phyloP scores from a whole-genome alignment of 305 asterid genomes.

The Galium porrigens region DNA sequence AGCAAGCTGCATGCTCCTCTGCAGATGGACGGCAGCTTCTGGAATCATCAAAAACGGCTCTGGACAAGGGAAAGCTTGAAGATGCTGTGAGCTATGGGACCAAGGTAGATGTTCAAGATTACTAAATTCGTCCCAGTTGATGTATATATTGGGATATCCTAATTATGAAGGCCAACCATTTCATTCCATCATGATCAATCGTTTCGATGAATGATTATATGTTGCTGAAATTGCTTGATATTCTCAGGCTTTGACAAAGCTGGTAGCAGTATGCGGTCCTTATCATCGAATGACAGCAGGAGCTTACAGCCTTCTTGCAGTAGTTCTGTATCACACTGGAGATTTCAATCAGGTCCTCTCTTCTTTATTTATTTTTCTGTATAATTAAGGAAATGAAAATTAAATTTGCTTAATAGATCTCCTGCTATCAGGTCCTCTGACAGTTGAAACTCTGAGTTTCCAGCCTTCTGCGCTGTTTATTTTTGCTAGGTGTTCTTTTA shows the following conservation, averaged over 20 bases:
- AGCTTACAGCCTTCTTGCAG: conserved; percentile 98
- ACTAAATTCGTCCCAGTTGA: conserved; percentile 7
- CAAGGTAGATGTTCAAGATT: conserved; percentile 42
- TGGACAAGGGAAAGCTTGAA: conserved; percentile 97
- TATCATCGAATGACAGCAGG: conserved; percentile 98
- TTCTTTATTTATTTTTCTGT: conserved; percentile 12
- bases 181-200: neutral
- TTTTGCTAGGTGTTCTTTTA: neutral
- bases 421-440: neutral
- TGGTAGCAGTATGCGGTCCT: conserved; percentile 95
- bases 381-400: neutral
- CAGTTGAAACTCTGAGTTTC: conserved; percentile 3
- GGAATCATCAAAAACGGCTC: conserved; percentile 95
- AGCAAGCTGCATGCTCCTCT: conserved; percentile 99
- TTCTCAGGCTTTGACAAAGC: conserved; percentile 84
- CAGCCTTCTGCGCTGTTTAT: neutral
- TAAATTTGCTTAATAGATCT: conserved; percentile 14
- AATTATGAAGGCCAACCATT: neutral
- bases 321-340: conserved; percentile 94
- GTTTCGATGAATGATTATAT: neutral
- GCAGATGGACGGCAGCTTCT: conserved; percentile 96
- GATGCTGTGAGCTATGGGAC: conserved; percentile 98
- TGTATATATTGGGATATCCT: neutral
- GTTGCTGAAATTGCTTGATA: conserved; percentile 17
- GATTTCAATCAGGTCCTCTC: conserved; percentile 84